Conservation (phyloP, 768 basidiomycete species). For the Trametopsis cervina region DNA sequence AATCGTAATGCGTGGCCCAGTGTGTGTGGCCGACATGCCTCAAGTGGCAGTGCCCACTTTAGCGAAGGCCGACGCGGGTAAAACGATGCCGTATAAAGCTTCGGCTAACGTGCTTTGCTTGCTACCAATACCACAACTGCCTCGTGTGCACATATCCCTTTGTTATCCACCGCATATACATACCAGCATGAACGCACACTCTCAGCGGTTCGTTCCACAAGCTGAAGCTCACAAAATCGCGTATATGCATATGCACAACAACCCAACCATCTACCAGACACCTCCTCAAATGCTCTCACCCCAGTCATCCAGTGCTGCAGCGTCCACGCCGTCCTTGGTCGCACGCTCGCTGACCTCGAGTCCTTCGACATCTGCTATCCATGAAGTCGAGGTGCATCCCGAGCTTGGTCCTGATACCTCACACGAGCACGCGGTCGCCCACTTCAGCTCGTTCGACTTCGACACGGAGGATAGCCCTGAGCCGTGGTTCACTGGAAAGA, state of each 20-base stretch:
- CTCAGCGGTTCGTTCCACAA: background rate
- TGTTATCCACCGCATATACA: background rate
- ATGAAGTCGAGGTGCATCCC: constrained; percentile 4
- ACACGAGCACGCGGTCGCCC: background rate
- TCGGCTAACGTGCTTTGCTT: background rate
- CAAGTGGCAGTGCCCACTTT: no score
- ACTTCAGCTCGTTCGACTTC: background rate
- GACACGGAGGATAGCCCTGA: background rate
- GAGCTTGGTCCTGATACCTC: background rate
- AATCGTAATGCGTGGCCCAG: no score
- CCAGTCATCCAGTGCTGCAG: background rate
- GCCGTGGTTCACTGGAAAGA: background rate
- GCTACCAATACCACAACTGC: background rate
- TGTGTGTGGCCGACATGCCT: no score
- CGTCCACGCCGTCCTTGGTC: constrained; percentile 9
- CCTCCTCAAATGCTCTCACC: background rate
- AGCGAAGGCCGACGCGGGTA: no score
- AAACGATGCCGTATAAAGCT: background rate
- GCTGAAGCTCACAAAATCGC: background rate
- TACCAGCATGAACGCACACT: background rate
- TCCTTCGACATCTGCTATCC: constrained; percentile 9
- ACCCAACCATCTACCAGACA: no score
- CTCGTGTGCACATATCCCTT: background rate
- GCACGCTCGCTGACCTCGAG: constrained; percentile 8
- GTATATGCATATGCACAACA: background rate